Base-by-base conservation (phyloP, 192 early-diverging fungal genomes). In the Chytriomyces sp. region DNA sequence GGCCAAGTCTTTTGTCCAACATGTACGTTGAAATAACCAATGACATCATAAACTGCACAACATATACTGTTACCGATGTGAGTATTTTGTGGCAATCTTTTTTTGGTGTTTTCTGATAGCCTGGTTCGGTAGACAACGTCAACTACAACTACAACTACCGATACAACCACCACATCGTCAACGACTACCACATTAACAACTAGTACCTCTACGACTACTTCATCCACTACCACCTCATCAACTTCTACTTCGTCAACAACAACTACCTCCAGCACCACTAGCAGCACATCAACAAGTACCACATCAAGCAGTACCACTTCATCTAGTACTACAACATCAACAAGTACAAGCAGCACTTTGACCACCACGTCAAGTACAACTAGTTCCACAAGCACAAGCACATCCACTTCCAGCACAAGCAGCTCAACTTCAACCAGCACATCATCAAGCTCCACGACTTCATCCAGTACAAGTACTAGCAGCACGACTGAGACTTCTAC, bases 1-100 rank as follows among this genome's bases (percentile, higher is more conserved):
- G 83, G 20, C 59, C 69, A 26, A 43, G 28, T 5, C 68, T 72
- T 23, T 71, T 77, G 20, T 61, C 70, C 48, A 77, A 68, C 61
- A 75, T 84, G 60, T 84, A 76, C 69, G 7, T 74, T 9, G 80
- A 76, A 20, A 73, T 79, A 6, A 81, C 79, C 7, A 66, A 79
- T 49, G 64, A 69, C 69, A 75, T 82, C n/a, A 7, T 53, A 57
- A 80, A 82, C 75, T 82, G 81, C 60, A 67, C 74, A 16, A 59
- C 47, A 28, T 10, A n/a, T 13, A 44, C 48, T 62, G 61, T 68
- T 10, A 79, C 62, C 8, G 67, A 49, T 26, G 35, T 35, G 35
- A 35, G 35, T 35, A 35, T 35, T 35, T 35, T 35, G 35, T 35
- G 35, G 35, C 4, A 35, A 35, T 35, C n/a, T n/a, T 1, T 35